A percentile compares a stretch with the other conserved stretches of the same genome.
Conservation (phyloP, 305 asterid species). For the Solanum hybrid region DNA sequence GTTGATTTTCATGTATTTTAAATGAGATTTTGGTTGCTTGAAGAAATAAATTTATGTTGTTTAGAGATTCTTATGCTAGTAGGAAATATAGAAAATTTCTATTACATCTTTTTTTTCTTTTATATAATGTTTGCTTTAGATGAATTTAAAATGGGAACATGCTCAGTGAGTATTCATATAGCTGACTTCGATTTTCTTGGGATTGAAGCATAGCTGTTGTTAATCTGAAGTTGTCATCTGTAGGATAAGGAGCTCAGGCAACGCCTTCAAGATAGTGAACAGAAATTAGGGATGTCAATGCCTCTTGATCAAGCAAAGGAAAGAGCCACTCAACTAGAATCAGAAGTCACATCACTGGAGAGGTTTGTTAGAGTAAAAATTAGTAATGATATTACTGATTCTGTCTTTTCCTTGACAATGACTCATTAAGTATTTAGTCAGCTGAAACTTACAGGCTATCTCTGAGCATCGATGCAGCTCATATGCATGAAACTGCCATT, state of each 20-base stretch:
- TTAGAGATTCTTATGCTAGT: background rate
- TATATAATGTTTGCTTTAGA: background rate
- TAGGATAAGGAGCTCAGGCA: constrained; percentile 77
- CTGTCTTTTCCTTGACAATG: background rate
- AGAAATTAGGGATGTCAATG: constrained; percentile 76
- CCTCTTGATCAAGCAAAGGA: constrained; percentile 70
- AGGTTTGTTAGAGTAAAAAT: constrained; percentile 38
- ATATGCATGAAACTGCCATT: background rate
- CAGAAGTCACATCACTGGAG: constrained; percentile 69
- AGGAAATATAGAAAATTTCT: background rate
- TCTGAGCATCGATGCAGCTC: background rate
- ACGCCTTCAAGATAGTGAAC: constrained; percentile 84
- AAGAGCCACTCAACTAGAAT: constrained; percentile 62
- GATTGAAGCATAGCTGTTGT: background rate
- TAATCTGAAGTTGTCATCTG: constrained; percentile 7
- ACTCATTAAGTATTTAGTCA: background rate
- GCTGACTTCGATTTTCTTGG: background rate
- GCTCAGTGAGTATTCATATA: background rate
- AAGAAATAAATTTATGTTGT: background rate
- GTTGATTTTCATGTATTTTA: background rate
- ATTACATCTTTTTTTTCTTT: background rate
- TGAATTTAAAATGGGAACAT: background rate
- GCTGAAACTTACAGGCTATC: background rate
- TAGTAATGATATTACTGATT: background rate
- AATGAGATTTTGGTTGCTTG: background rate